A percentile compares a stretch with the other conserved stretches of the same genome.
Evolutionary conservation across 1,284 basidiomycete genomes (phyloP).

Genomic region (Rhodotorula sp.): DNA sequence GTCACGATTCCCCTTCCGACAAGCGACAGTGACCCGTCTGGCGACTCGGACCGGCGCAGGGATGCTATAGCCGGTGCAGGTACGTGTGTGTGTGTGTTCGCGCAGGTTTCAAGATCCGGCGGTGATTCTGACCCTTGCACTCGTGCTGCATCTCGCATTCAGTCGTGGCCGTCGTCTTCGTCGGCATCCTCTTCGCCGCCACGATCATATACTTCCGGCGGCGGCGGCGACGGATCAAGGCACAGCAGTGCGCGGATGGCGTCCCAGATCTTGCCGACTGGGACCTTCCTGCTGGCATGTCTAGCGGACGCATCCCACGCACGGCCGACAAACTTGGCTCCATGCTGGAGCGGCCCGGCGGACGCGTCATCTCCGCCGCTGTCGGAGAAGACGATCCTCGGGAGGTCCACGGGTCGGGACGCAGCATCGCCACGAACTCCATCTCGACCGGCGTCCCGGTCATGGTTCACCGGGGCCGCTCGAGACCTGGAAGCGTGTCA

Average conservation of each 20-base stretch:
- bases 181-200: background rate
- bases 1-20: background rate
- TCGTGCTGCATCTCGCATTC: background rate
- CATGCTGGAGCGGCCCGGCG: background rate
- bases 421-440: conserved; percentile 33
- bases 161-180: background rate
- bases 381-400: background rate
- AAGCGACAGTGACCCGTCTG: background rate
- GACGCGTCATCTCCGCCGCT: background rate
- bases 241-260: background rate
- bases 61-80: background rate
- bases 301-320: no score
- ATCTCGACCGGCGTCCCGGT: conserved; percentile 22
- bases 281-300: no score
- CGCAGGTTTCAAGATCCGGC: background rate
- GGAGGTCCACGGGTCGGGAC: conserved; percentile 8
- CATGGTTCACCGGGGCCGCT: background rate
- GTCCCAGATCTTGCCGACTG: background rate
- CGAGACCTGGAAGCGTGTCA: background rate
- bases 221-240: background rate
- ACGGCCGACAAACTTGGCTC: no score
- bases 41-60: background rate
- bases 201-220: background rate
- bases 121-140: background rate
- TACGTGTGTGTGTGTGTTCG: background rate